Evolutionary conservation across 1,284 basidiomycete genomes (phyloP).

Genomic region (Sporisorium graminicola): DNA sequence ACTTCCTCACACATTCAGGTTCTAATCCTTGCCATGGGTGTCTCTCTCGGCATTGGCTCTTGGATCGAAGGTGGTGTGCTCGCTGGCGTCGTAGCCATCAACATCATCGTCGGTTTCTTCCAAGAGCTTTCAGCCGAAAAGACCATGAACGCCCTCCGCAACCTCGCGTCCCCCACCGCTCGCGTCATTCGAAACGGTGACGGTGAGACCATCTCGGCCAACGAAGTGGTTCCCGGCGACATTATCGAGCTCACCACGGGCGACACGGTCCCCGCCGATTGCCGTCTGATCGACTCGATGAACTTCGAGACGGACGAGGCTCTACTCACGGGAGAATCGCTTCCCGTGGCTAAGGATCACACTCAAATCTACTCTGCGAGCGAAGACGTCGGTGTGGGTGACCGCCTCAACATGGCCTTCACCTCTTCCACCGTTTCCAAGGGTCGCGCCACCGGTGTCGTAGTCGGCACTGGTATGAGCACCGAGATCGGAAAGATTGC

Average conservation of each 20-base stretch:
- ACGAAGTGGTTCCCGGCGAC: slow-evolving; percentile 75
- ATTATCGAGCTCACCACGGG: slow-evolving; percentile 68
- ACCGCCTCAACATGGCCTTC: slow-evolving; percentile 76
- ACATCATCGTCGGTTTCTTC: slow-evolving; percentile 73
- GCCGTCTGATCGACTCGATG: slow-evolving; percentile 66
- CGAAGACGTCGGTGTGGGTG: slow-evolving; percentile 72
- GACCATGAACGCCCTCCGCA: slow-evolving; percentile 75
- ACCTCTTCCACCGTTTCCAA: slow-evolving; percentile 78
- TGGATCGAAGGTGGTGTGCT: slow-evolving; percentile 79
- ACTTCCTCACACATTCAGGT: slow-evolving; percentile 10
- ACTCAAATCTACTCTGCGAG: slow-evolving; percentile 46
- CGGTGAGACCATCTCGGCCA: slow-evolving; percentile 74
- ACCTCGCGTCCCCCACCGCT: slow-evolving; percentile 77
- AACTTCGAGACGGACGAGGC: slow-evolving; percentile 75
- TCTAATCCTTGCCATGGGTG: slow-evolving; percentile 75
- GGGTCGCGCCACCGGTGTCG: slow-evolving; percentile 76
- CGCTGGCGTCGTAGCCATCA: slow-evolving; percentile 75
- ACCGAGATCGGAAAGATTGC: slow-evolving; percentile 69
- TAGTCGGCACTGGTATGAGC: slow-evolving; percentile 77
- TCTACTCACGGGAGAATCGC: slow-evolving; percentile 78
- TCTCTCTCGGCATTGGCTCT: slow-evolving; percentile 75
- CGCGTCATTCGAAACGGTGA: slow-evolving; percentile 75
- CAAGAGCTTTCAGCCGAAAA: slow-evolving; percentile 76
- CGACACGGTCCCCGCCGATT: slow-evolving; percentile 67
- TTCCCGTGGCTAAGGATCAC: slow-evolving; percentile 76